Evolutionary conservation across 176 grass and related monocot genomes (phyloP).

Genomic region (Oryza nivara): DNA sequence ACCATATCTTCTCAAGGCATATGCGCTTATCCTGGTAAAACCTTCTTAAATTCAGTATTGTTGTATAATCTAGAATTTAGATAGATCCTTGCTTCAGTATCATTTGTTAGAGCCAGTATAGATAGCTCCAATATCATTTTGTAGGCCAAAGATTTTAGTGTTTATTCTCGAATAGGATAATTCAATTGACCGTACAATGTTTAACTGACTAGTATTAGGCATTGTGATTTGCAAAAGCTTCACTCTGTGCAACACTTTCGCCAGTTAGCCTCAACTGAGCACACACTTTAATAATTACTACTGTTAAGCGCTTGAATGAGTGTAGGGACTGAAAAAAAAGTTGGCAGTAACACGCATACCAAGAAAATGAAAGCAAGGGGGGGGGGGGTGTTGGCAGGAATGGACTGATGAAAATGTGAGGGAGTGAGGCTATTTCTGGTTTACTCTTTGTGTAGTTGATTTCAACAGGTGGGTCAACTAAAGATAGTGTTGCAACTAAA

Average conservation of each 20-base stretch:
- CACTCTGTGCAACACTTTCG: not conserved
- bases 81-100: constrained; percentile 1
- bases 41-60: constrained; percentile 22
- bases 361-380: not conserved
- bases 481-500: too few species aligned
- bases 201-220: constrained; percentile 5
- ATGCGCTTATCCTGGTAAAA: constrained; percentile 86
- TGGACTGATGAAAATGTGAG: not conserved
- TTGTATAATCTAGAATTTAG: not conserved
- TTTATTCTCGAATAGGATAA: constrained; percentile 16
- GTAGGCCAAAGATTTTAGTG: not conserved
- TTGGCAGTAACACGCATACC: not conserved
- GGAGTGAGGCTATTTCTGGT: not conserved
- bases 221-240: not conserved
- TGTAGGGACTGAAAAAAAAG: not conserved
- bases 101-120: not conserved
- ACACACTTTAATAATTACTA: not conserved
- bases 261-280: not conserved
- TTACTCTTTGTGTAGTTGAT: too few species aligned
- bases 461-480: too few species aligned
- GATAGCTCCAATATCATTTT: constrained; percentile 10
- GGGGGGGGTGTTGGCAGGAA: not conserved
- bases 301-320: not conserved
- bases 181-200: constrained; percentile 8
- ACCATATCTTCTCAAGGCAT: constrained; percentile 89